Base-by-base conservation (phyloP, 805 yeast genomes). In the Pichia manshurica region DNA sequence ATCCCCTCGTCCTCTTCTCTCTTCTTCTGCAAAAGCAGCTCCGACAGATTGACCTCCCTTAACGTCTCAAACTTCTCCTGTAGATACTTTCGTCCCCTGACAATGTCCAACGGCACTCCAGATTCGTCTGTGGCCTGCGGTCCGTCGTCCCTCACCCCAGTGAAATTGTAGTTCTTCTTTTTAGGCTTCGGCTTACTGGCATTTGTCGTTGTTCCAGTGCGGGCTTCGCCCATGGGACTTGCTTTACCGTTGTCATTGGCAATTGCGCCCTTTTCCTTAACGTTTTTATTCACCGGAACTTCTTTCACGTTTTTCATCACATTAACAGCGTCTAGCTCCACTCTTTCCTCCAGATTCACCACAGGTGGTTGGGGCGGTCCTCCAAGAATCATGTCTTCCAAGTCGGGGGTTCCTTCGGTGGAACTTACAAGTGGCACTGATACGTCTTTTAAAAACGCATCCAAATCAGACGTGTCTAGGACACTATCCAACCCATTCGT, bases 1-100 rank as follows among this genome's bases (percentile, higher is more conserved):
- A 58, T 55, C 6, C 64, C 67, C 28, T 57, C 61, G 36, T 62
- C 66, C 39, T 61, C 65, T 41, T 56, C 62, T 36, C 50, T 53
- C 44, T 61, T 62, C 39, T 58, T 53, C 36, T 47, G 44, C 25
- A 63, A 23, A 3, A 64, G 47, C 42, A 49, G 45, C 41, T 60
- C 55, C 2, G 66, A 54, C 19, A 57, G 20, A 12, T 48, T 51
- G 4, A 58, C 55, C 17, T 56, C 57, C 19, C 50, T 46, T 28
- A 48, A 47, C 15, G 51, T 58, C 15, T 61, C 59, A 32, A 55
- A 40, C 15, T 54, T 56, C 37, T 60, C 62, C 5, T 52, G 49
- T 15, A 64, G 35, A 36, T 56, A 63, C 25, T 55, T 49, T 44
- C 54, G 45, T 12, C 64, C 68, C 20, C 33, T 42, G 13, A 46